Base-by-base conservation (phyloP, 2,329 filamentous ascomycete genomes). In the Bisporella sp. region DNA sequence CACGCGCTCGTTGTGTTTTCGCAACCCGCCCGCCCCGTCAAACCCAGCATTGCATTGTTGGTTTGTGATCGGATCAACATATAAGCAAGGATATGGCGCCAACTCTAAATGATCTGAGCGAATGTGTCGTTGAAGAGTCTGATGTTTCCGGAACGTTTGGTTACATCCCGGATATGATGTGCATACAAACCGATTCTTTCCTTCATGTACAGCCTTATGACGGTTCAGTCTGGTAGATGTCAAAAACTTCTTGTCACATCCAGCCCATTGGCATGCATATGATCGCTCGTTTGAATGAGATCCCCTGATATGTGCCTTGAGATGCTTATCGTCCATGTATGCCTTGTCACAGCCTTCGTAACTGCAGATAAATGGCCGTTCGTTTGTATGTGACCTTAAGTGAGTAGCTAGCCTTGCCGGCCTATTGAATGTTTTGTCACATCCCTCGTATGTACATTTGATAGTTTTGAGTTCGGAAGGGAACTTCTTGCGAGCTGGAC, bases 311-410 rank as follows among this genome's bases (percentile, higher is more conserved):
- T 97, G 92, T 57, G 90, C 85, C 53, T 85, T 84, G 13, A 96
- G 75, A 69, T 96, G 90, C 60, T 92, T 92, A 57, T 89, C 81
- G 54, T 93, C 87, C 11, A 89, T 79, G 65, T 95, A 97, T 41
- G 84, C 79, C 71, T 96, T 96, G 61, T 81, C 79, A 64, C 92
- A 97, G 41, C 70, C 82, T 5, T 76, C 70, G 54, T 85, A 77
- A 2, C 75, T 72, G 63, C 92, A 97, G 39, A 76, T 74, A 67
- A 87, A 95, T 0, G 89, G 83, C 1, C 91, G 82, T 59, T 92
- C 87, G 59, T 92, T 89, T 48, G 82, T 92, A 67, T 97, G 92
- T 1, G 87, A 90, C 56, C 89, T 79, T 29, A 92, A 70, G 63
- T 97, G 92, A 52, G 88, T 83, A 53, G 85, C 76, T 4, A 96